Base-by-base conservation (phyloP, 257 asterid genomes). In the Henckelia pumila region DNA sequence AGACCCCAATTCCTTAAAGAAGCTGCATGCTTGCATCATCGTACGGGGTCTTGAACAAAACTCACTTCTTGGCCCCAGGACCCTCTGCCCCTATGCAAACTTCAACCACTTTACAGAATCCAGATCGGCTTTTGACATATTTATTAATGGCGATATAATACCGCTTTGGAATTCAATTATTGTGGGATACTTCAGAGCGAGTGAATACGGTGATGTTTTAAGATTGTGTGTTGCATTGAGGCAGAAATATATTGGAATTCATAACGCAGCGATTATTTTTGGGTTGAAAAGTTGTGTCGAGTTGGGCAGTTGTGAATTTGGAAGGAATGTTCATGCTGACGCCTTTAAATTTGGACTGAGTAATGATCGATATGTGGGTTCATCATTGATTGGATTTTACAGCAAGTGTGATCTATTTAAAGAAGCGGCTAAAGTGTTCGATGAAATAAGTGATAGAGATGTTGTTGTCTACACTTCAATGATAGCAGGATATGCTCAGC, bases 401-500 rank as follows among this genome's bases (percentile, higher is more conserved):
- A 4, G 67, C 0, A 65, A 75, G 50, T 59, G 23, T 61, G 84
- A 66, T 67, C 71, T 56, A 28, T 64, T 82, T 30, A 74, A 32
- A 44, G 79, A 75, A 13, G 88, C 90, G 75, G 78, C 68, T 59
- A 86, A 80, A 59, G 84, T 78, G 90, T 78, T 86, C 33, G 94
- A 82, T 49, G 86, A 80, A 82, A 86, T 83, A 23, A 68, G 66
- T 64, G 75, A 78, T 0, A 82, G 78, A 78, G 89, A 86, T 65
- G 70, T 86, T 64, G 90, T 84, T 61, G 85, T 72, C 67, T 82
- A 82, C 74, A 86, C 94, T 20, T 77, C 88, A 2, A 65, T 86
- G 77, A 72, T 84, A 26, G 77, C 82, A 1, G 86, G 78, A 9
- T 86, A 73, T 33, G 77, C 88, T 61, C 79, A 76, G 65, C 73